Base-by-base conservation (phyloP, 495 filamentous ascomycete genomes). In the Daldinia childiae region DNA sequence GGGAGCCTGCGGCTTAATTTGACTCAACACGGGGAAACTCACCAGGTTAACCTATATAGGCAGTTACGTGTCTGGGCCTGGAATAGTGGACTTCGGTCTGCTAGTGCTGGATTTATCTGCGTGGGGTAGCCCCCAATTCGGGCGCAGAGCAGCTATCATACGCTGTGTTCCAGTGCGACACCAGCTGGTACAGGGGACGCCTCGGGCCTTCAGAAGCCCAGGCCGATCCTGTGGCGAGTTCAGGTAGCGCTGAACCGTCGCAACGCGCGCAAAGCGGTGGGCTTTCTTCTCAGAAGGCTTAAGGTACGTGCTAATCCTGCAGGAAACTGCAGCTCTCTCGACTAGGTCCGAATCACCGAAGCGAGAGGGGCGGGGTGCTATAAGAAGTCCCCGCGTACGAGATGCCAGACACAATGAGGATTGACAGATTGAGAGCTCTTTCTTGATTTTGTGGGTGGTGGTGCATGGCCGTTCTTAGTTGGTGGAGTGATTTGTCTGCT, bases 391-490 rank as follows among this genome's bases (percentile, higher is more conserved):
- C 27, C 27, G 27, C 27, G 27, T 29, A 29, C 27, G 27, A 29
- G 27, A 29, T 29, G 27, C 51, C 51, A 55, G 51, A 55, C 51
- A 55, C 51, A 55, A 55, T 55, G 51, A 55, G 51, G 51, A 55
- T 55, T 55, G 51, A 55, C 51, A 55, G 51, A 55, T 55, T 55
- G 51, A 55, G 51, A 55, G 51, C 51, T 55, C 51, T 55, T 55
- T 55, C 51, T 55, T 55, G 51, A 55, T 55, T 55, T 55, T 55
- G 51, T 55, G 51, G 51, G 51, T 55, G 51, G 51, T 55, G 51
- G 51, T 55, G 51, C 51, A 55, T 55, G 51, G 51, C 51, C 51
- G 51, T 55, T 55, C 51, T 55, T 55, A 55, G 51, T 55, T 55
- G 51, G 51, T 55, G 51, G 51, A 55, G 51, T 55, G 51, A 55